Evolutionary conservation across 1,139 yeast species (phyloP).

Genomic region (Blastobotrys proliferans): DNA sequence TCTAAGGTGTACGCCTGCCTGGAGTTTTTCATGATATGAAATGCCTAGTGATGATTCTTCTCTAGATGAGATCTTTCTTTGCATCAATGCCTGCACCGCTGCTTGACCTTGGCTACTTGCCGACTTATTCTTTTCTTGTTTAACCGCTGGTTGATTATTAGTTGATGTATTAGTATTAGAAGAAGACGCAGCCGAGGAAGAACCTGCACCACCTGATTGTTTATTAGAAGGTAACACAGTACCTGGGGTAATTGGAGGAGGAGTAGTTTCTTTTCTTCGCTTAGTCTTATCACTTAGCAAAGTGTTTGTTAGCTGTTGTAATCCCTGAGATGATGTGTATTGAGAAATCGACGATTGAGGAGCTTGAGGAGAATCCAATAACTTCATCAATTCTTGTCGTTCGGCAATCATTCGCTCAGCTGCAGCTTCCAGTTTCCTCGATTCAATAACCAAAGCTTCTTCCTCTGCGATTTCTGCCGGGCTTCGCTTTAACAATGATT

Average conservation of each 20-base stretch:
- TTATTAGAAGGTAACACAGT: conserved; percentile 9
- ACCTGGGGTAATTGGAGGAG: conserved; percentile 42
- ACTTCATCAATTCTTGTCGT: conserved; percentile 69
- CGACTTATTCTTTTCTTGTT: conserved; percentile 22
- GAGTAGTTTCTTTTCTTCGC: conserved; percentile 45
- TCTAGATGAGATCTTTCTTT: conserved; percentile 61
- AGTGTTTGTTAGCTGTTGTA: conserved; percentile 78
- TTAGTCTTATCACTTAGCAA: conserved; percentile 73
- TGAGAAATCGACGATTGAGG: conserved; percentile 72
- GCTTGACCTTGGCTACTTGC: conserved; percentile 26
- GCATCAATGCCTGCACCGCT: conserved; percentile 40
- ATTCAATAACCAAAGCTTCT: conserved; percentile 88
- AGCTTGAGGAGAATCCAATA: conserved; percentile 85
- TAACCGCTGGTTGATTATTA: neutral
- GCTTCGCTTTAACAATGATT: conserved; percentile 69
- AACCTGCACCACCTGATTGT: conserved; percentile 15
- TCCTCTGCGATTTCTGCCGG: conserved; percentile 99
- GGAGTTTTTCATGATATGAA: conserved; percentile 72
- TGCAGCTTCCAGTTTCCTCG: conserved; percentile 86
- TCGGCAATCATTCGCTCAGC: conserved; percentile 87
- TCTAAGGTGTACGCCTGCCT: conserved; percentile 74
- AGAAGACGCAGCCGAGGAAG: conserved; percentile 10
- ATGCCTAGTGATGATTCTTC: conserved; percentile 88
- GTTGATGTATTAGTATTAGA: conserved; percentile 5
- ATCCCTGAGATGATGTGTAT: conserved; percentile 82